phyloP scores from a whole-genome alignment of 495 filamentous ascomycete species.

The Annulohypoxylon nitens region DNA sequence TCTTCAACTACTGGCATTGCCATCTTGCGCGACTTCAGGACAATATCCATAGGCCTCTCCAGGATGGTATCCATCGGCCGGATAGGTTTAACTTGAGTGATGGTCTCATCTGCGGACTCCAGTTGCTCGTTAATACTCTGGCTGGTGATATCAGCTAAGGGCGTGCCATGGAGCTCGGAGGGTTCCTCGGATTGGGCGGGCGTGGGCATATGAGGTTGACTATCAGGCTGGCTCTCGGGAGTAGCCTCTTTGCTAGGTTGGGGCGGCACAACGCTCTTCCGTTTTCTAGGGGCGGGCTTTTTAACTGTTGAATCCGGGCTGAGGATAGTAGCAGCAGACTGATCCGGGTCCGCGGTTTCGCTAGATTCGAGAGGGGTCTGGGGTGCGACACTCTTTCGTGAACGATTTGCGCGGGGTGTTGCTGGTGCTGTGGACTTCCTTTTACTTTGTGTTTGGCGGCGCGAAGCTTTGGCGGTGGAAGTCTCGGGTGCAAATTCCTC shows the following conservation, averaged over 20 bases:
- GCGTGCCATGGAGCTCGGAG: constrained; percentile 66
- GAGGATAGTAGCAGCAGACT: constrained; percentile 61
- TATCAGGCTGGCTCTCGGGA: constrained; percentile 46
- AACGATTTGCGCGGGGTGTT: constrained; percentile 60
- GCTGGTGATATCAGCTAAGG: constrained; percentile 83
- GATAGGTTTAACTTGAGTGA: constrained; percentile 70
- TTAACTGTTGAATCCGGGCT: constrained; percentile 75
- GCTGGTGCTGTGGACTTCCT: constrained; percentile 66
- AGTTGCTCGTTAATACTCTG: constrained; percentile 70
- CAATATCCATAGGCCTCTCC: constrained; percentile 94
- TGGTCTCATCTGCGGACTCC: constrained; percentile 54
- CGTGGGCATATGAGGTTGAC: constrained; percentile 61
- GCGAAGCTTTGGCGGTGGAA: constrained; percentile 51
- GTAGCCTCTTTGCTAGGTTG: constrained; percentile 56
- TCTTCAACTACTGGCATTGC: constrained; percentile 75
- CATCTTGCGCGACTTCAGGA: constrained; percentile 85
- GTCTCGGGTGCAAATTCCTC: constrained; percentile 87
- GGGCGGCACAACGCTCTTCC: constrained; percentile 74
- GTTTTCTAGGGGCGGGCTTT: constrained; percentile 73
- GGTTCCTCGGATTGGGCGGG: constrained; percentile 61
- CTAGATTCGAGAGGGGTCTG: constrained; percentile 67
- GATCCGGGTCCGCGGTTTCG: constrained; percentile 70
- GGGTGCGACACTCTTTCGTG: constrained; percentile 50
- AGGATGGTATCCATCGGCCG: constrained; percentile 79
- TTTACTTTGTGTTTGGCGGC: constrained; percentile 61